Base-by-base conservation (phyloP, 2,329 filamentous ascomycete species). In the Colletotrichum endophyticum region DNA sequence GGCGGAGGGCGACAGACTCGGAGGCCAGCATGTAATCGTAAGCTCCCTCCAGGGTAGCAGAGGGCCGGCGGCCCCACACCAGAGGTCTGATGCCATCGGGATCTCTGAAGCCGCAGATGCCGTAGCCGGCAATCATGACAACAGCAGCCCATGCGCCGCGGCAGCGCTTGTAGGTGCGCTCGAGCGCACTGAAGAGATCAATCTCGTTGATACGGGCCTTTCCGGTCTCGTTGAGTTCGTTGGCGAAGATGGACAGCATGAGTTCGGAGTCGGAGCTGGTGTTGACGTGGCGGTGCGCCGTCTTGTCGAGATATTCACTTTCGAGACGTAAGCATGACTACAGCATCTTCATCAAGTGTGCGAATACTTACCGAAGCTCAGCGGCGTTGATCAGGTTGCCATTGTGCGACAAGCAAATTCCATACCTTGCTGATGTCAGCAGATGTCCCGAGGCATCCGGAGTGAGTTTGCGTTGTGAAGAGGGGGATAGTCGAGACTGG, bases 11-110 rank as follows among this genome's bases (percentile, higher is more conserved):
- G 66, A 98, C 93, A 11, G 94, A 96, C 85, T 98, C 96, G 0
- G 95, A 98, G 1, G 95, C 95, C 88, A 98, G 92, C 91, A 98
- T 95, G 87, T 98, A 98, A 85, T 98, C 96, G 76, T 86, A 93
- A 8, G 92, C 92, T 6, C 91, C 88, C 44, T 91, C 89, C 53
- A 92, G 75, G 0, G 89, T 94, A 16, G 88, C 85, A 2, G 94
- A 95, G 2, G 92, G 90, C 70, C 95, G 91, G 66, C 92, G 94
- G 57, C 96, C 96, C 12, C 98, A 87, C 63, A 95, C 91, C 78
- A 98, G 91, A 4, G 96, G 96, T 15, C 96, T 94, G 81, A 97
- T 97, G 69, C 95, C 95, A 80, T 95, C 82, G 19, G 75, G 81
- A 61, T 83, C 82, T 81, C 95, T 90, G 87, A 96, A 96, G 59